phyloP scores from a whole-genome alignment of 2,329 filamentous ascomycete species.

The Cladophialophora psammophila region DNA sequence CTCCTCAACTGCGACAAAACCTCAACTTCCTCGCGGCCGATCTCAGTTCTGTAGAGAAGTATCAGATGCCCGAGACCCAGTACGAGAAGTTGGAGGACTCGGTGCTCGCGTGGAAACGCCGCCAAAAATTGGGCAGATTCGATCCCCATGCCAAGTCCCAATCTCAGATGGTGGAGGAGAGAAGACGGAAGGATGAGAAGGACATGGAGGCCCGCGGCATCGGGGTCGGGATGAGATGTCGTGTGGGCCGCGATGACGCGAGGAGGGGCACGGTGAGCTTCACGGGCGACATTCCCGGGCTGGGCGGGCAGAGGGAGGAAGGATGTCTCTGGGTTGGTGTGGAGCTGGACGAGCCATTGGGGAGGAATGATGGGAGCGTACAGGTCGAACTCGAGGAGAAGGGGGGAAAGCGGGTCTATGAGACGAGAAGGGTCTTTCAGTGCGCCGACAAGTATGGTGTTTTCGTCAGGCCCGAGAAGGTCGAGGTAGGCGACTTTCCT shows the following conservation, averaged over 20 bases:
- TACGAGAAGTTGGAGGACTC: constrained; percentile 88
- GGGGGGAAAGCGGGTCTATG: constrained; percentile 13
- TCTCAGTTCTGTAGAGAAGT: constrained; percentile 83
- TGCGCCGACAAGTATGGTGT: constrained; percentile 62
- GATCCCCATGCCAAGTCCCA: constrained; percentile 77
- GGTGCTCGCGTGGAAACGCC: constrained; percentile 93
- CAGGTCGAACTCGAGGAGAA: constrained; percentile 43
- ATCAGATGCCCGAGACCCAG: constrained; percentile 81
- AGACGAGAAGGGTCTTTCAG: constrained; percentile 60
- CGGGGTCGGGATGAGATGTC: constrained; percentile 67
- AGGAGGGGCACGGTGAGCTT: constrained; percentile 67
- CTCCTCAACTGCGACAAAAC: constrained; percentile 74
- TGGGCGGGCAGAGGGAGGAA: constrained; percentile 38
- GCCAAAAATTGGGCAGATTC: constrained; percentile 95
- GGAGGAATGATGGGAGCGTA: constrained; percentile 68
- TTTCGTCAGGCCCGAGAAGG: constrained; percentile 68
- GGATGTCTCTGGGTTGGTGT: constrained; percentile 47
- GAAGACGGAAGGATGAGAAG: constrained; percentile 62
- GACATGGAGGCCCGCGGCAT: constrained; percentile 76
- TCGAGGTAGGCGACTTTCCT: constrained; percentile 65
- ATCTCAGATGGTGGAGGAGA: constrained; percentile 74
- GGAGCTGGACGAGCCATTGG: constrained; percentile 68
- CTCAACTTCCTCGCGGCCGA: constrained; percentile 73
- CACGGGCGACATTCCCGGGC: constrained; percentile 45
- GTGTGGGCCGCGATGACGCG: constrained; percentile 71